Base-by-base conservation (phyloP, 768 basidiomycete genomes). In the Auriculariales sp. region DNA sequence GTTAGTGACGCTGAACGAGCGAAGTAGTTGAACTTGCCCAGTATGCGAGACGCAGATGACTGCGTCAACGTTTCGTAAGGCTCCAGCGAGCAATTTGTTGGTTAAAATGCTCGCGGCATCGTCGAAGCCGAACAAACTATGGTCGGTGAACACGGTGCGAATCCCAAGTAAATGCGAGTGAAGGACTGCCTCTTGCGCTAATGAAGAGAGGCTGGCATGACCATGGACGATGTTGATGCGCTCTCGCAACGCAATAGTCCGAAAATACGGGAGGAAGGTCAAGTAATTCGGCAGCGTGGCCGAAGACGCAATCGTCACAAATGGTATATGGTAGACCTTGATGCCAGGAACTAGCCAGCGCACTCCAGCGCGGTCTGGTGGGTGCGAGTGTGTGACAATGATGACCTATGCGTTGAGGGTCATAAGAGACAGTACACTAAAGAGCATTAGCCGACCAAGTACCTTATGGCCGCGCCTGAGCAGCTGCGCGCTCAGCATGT, bases 21-120 rank as follows among this genome's bases (percentile, higher is more conserved):
- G 14, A 28, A 44, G 36, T 24, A 2, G 28, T 15, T 22, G 4
- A 35, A 12, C 44, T 48, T 59, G 90, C 94, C 94, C 91, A 0
- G 93, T 97, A 65, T 98, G 86, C 6, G 91, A 94, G 45, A 98
- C 95, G 57, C 92, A 97, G 24, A 98, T 92, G 1, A 87, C 89
- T 0, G 83, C 90, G 56, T 98, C 94, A 0, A 93, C 88, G 60
- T 94, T 92, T 52, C 81, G 77, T 59, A 99, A 68, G 2, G 86
- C 82, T 3, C 78, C 91, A 10, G 78, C 84, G 33, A 98, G 69
- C 29, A 99, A 74, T 63, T 99, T 99, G 69, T 99, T 99, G 4
- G 95, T 97, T 55, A 97, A 69, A 33, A 99, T 94, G 56, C 93
- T 92, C 1, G 92, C 93, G 14, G 95, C 93, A 59, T 97, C 93